A percentile compares a stretch with the other conserved stretches of the same genome.
Conservation (phyloP, 2,329 filamentous ascomycete species). For the Claviceps sp. region DNA sequence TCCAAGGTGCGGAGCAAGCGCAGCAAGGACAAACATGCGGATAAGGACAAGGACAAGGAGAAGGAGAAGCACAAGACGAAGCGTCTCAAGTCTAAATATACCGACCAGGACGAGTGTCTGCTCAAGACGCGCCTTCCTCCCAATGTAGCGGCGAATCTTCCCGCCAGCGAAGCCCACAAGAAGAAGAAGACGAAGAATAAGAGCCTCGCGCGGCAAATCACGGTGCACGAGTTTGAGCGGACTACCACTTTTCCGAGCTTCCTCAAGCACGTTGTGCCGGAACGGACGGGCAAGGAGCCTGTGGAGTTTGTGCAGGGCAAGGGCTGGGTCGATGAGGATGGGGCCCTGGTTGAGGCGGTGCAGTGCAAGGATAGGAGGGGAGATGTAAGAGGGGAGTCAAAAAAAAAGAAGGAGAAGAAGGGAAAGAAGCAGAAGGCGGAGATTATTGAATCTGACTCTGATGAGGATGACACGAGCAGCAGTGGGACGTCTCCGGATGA, state of each 20-base stretch:
- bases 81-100: constrained; percentile 62
- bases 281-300: constrained; percentile 22
- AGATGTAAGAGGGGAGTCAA: background rate
- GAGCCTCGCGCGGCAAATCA: constrained; percentile 35
- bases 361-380: constrained; percentile 8
- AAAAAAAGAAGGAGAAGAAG: constrained; percentile 11
- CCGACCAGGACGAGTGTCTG: constrained; percentile 65
- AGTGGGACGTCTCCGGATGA: constrained; percentile 24
- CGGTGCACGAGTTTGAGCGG: constrained; percentile 83
- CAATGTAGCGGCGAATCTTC: constrained; percentile 27
- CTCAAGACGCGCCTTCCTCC: constrained; percentile 65
- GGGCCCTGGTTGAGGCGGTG: constrained; percentile 57
- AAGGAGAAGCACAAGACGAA: constrained; percentile 43
- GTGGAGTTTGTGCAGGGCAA: constrained; percentile 65
- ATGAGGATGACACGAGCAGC: constrained; percentile 24
- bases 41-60: constrained; percentile 29
- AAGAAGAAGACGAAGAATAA: constrained; percentile 38
- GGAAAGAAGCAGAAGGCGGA: constrained; percentile 6
- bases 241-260: constrained; percentile 74
- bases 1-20: constrained; percentile 33
- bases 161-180: constrained; percentile 29
- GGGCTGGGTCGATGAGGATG: constrained; percentile 75
- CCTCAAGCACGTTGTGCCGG: constrained; percentile 39
- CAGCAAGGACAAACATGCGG: constrained; percentile 33
- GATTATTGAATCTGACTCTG: background rate